Conservation (phyloP, 345 rosid genomes). For the Moricandia arvensis region DNA sequence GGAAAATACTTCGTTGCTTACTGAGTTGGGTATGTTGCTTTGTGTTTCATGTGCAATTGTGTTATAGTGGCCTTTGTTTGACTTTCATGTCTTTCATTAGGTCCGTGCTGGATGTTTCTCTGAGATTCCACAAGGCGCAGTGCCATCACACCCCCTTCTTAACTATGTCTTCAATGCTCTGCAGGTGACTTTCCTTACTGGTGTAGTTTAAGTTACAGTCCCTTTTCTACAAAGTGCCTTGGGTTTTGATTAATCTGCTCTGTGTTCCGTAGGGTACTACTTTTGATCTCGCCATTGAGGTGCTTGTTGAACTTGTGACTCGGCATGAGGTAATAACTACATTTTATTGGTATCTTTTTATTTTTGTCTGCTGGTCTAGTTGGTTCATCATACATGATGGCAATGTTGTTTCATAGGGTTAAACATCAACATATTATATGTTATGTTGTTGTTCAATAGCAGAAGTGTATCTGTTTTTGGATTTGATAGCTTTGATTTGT, state of each 20-base stretch:
- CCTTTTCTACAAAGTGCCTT: not conserved
- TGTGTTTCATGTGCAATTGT: constrained; percentile 1
- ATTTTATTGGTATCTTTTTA: not conserved
- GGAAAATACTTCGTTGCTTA: constrained; percentile 84
- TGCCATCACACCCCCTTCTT: constrained; percentile 81
- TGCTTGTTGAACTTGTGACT: constrained; percentile 86
- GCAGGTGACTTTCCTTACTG: constrained; percentile 49
- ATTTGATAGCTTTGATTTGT: constrained; percentile 5
- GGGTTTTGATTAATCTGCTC: constrained; percentile 4
- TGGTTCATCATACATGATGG: not conserved
- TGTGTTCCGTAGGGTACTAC: constrained; percentile 57
- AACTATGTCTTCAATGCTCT: constrained; percentile 72
- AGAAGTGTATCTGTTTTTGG: not conserved
- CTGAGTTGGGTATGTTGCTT: constrained; percentile 85
- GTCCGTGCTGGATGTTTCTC: constrained; percentile 96
- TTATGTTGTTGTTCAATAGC: constrained; percentile 1
- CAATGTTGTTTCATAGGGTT: not conserved
- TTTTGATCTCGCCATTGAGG: constrained; percentile 88
- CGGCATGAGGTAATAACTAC: constrained; percentile 64
- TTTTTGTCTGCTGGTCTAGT: not conserved
- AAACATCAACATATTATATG: not conserved
- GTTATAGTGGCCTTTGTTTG: not conserved
- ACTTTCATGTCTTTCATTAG: constrained; percentile 41
- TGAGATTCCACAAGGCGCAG: constrained; percentile 71
- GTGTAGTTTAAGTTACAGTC: constrained; percentile 7